Evolutionary conservation across 345 rosid species (phyloP).

Genomic region (Aquilaria malaccensis): DNA sequence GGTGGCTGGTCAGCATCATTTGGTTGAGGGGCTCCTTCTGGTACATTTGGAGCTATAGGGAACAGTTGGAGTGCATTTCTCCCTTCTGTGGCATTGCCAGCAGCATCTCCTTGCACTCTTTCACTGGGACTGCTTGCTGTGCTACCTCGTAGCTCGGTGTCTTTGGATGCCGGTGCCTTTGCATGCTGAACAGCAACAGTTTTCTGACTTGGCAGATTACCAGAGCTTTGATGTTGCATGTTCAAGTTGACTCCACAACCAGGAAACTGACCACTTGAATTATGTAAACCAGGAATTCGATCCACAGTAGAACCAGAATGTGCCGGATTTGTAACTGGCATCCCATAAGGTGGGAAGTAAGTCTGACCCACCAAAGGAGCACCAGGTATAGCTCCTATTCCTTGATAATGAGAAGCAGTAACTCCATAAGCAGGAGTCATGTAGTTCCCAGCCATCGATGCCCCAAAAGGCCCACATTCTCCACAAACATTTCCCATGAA

Average conservation of each 20-base stretch:
- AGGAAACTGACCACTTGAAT: slow-evolving; percentile 24
- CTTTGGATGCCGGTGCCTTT: slow-evolving; percentile 32
- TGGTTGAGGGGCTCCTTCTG: slow-evolving; percentile 14
- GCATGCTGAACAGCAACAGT: slow-evolving; percentile 20
- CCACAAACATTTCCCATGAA: slow-evolving; percentile 36
- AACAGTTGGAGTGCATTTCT: slow-evolving; percentile 25
- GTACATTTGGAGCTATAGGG: slow-evolving; percentile 14
- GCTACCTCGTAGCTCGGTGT: slow-evolving; percentile 38
- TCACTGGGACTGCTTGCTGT: slow-evolving; percentile 45
- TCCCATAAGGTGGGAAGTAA: slow-evolving; percentile 63
- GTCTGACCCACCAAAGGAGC: slow-evolving; percentile 43
- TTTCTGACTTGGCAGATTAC: slow-evolving; percentile 24
- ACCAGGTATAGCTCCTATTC: slow-evolving; percentile 33
- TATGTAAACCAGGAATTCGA: slow-evolving; percentile 29
- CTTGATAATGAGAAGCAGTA: slow-evolving; percentile 39
- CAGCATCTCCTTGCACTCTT: slow-evolving; percentile 15
- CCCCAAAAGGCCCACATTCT: slow-evolving; percentile 43
- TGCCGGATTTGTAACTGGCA: slow-evolving; percentile 40
- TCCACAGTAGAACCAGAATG: slow-evolving; percentile 40
- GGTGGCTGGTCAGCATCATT: slow-evolving; percentile 25
- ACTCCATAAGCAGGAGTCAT: slow-evolving; percentile 38
- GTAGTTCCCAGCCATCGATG: slow-evolving; percentile 32
- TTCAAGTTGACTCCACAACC: slow-evolving; percentile 29
- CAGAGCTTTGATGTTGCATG: slow-evolving; percentile 35
- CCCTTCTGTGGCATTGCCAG: slow-evolving; percentile 16